Conservation (phyloP, 768 basidiomycete species). For the Termitomyces sp. region DNA sequence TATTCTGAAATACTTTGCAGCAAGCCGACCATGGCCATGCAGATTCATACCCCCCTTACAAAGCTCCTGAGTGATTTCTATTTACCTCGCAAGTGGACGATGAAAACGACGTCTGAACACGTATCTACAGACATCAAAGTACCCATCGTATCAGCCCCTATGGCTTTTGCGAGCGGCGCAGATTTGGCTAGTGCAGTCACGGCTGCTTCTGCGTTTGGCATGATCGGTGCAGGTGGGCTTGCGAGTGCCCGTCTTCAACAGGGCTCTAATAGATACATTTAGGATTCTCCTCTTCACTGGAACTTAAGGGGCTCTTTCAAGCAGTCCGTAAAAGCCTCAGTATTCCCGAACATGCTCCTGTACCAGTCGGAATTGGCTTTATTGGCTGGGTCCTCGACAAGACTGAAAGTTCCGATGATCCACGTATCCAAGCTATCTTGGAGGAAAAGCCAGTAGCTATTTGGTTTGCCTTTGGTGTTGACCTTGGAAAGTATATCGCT, state of each 20-base stretch:
- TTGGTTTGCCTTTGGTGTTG: conserved; percentile 58
- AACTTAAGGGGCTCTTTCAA: conserved; percentile 32
- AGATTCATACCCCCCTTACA: conserved; percentile 5
- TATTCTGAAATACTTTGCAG: too few relatives aligned
- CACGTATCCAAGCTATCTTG: conserved; percentile 36
- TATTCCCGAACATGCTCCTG: conserved; percentile 21
- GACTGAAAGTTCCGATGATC: conserved; percentile 24
- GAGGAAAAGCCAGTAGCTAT: conserved; percentile 43
- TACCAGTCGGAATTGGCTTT: conserved; percentile 54
- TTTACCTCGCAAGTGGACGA: too few relatives aligned
- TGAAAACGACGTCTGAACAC: not conserved
- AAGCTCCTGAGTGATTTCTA: conserved; percentile 5
- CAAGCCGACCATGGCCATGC: too few relatives aligned
- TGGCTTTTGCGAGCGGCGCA: conserved; percentile 36
- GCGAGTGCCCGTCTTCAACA: too few relatives aligned
- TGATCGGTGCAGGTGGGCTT: conserved; percentile 41
- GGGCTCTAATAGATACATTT: too few relatives aligned
- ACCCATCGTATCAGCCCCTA: conserved; percentile 54
- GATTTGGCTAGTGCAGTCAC: conserved; percentile 37
- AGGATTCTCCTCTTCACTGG: conserved; percentile 31
- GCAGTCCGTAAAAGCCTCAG: conserved; percentile 28
- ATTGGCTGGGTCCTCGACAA: conserved; percentile 49
- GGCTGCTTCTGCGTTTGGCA: conserved; percentile 51
- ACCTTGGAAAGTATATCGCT: conserved; percentile 45
- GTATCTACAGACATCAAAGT: conserved; percentile 30